These are phyloP conservation scores for Oryza officinalis DNA, from an alignment of 176 grass and related monocot species.

Conservation along the genomic window DNA sequence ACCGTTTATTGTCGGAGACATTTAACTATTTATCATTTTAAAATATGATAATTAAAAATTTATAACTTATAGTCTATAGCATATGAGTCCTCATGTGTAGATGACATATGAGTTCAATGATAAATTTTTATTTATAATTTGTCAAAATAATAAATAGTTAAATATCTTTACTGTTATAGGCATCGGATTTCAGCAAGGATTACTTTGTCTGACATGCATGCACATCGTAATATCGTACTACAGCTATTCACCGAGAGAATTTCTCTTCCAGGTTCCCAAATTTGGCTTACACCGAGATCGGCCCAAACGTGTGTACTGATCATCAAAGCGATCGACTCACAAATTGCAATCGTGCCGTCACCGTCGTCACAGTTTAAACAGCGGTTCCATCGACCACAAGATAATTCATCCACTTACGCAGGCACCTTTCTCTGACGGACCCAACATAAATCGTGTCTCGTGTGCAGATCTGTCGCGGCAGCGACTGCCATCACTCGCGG, in stretches of 20 bases:
- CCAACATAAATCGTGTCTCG: not conserved
- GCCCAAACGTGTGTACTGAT: not conserved
- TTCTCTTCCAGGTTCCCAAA: not conserved
- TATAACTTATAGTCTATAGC: too few relatives aligned
- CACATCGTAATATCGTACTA: not conserved
- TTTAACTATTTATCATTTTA: too few relatives aligned
- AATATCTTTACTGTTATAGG: too few relatives aligned
- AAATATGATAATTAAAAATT: too few relatives aligned
- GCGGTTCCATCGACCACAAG: not conserved
- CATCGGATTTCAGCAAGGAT: conserved; percentile 17
- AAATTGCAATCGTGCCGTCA: not conserved
- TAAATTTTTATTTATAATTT: too few relatives aligned
- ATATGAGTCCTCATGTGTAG: too few relatives aligned
- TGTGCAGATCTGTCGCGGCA: not conserved
- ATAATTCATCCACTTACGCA: not conserved
- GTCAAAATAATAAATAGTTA: too few relatives aligned
- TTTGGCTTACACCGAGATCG: not conserved
- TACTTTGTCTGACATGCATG: not conserved
- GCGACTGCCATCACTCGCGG: not conserved
- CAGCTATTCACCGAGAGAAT: not conserved
- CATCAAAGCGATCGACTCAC: not conserved
- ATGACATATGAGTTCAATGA: too few relatives aligned
- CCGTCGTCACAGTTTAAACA: not conserved
- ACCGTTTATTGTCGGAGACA: not conserved
- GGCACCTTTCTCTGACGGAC: not conserved